Conservation (phyloP, 495 filamentous ascomycete species). For the Paragyromitra xinjiangensis region DNA sequence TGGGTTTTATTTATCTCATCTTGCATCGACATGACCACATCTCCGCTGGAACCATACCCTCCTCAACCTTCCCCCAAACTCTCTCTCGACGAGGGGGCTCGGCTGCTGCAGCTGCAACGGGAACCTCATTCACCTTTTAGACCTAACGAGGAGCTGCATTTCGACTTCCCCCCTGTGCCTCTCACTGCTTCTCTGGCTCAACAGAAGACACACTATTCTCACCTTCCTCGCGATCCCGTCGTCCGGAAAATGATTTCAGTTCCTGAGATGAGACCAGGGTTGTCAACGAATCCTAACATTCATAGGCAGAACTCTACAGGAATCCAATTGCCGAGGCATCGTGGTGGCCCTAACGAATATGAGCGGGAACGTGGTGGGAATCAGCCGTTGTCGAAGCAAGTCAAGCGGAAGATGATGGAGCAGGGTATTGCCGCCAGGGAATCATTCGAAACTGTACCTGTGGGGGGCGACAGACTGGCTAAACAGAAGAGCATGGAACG, state of each 20-base stretch:
- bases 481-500: constrained; percentile 57
- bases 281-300: constrained; percentile 37
- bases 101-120: constrained; percentile 42
- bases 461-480: constrained; percentile 45
- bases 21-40: constrained; percentile 48
- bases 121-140: constrained; percentile 55
- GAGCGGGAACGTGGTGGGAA: constrained; percentile 43
- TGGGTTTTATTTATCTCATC: constrained; percentile 39
- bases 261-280: constrained; percentile 49
- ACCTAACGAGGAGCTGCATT: constrained; percentile 50
- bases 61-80: constrained; percentile 50
- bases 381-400: constrained; percentile 47
- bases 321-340: constrained; percentile 37
- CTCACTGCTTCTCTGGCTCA: constrained; percentile 43
- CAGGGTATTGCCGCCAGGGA: constrained; percentile 44
- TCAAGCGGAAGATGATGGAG: constrained; percentile 51
- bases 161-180: constrained; percentile 50
- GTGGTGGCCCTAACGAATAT: constrained; percentile 31
- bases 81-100: constrained; percentile 51
- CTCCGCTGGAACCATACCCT: constrained; percentile 36
- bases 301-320: constrained; percentile 52
- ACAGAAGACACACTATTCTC: constrained; percentile 41
- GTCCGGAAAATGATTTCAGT: constrained; percentile 54
- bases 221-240: constrained; percentile 41
- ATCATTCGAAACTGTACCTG: constrained; percentile 31